phyloP scores from a whole-genome alignment of 2,329 filamentous ascomycete species.

The Hymenoscyphus infarciens region DNA sequence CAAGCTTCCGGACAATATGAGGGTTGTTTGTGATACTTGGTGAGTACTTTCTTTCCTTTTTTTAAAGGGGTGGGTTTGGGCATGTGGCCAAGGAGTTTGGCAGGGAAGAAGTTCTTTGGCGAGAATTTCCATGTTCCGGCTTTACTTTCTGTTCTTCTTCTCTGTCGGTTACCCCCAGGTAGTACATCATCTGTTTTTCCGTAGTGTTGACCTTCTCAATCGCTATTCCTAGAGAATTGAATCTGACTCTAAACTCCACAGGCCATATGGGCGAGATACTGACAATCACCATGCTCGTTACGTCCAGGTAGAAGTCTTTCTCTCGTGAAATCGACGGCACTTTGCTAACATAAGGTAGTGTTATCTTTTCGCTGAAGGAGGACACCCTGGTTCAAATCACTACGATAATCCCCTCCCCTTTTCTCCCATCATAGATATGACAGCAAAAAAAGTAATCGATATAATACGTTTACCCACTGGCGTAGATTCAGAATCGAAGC shows the following conservation, averaged over 20 bases:
- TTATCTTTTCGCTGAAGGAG: constrained; percentile 24
- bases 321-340: neutral
- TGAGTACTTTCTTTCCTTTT: neutral
- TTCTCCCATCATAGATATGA: constrained; percentile 28
- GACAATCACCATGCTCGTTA: constrained; percentile 25
- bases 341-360: constrained; percentile 19
- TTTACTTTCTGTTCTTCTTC: too few species aligned
- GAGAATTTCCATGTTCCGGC: too few species aligned
- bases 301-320: constrained; percentile 20
- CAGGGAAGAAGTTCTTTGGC: too few species aligned
- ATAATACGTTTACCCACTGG: constrained; percentile 28
- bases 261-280: constrained; percentile 27
- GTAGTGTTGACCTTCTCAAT: neutral
- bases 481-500: constrained; percentile 15
- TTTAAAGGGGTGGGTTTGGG: too few species aligned
- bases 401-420: constrained; percentile 29
- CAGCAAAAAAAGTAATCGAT: constrained; percentile 21
- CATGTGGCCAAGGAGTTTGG: too few species aligned
- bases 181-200: too few species aligned
- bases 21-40: constrained; percentile 30
- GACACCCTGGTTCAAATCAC: constrained; percentile 29
- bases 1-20: constrained; percentile 21
- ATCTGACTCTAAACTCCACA: neutral
- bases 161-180: too few species aligned
- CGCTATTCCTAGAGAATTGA: neutral